Conservation (phyloP, 352 stramenopile species). For the Phytopythium boreale region DNA sequence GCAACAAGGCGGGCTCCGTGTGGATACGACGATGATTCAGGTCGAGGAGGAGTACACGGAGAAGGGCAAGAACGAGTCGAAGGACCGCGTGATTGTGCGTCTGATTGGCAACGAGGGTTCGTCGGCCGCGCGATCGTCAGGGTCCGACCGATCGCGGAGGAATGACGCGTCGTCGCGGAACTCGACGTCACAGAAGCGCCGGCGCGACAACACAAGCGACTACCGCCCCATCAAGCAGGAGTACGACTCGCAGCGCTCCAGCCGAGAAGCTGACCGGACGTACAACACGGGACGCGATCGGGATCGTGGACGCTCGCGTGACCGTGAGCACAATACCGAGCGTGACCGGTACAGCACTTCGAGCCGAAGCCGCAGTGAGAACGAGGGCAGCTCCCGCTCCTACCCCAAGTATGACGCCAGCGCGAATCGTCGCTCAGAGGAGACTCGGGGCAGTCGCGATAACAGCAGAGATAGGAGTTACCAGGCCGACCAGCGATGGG, state of each 20-base stretch:
- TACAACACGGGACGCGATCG: constrained; percentile 14
- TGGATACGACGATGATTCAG: constrained; percentile 57
- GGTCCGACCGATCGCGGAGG: constrained; percentile 9
- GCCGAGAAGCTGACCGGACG: constrained; percentile 20
- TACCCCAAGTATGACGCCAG: neutral
- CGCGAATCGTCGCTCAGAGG: neutral
- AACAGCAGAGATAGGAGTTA: constrained; percentile 10
- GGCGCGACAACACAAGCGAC: constrained; percentile 16
- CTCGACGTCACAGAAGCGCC: constrained; percentile 10
- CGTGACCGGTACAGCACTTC: constrained; percentile 3
- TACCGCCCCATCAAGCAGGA: constrained; percentile 35
- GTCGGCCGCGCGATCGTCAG: constrained; percentile 2
- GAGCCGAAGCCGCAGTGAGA: neutral
- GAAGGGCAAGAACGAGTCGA: constrained; percentile 61
- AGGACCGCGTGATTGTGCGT: constrained; percentile 35
- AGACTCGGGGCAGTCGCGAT: constrained; percentile 4
- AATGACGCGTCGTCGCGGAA: constrained; percentile 5
- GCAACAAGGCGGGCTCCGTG: constrained; percentile 58
- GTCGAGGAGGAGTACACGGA: constrained; percentile 65
- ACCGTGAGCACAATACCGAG: constrained; percentile 7
- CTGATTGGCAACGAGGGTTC: constrained; percentile 21
- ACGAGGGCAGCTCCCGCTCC: neutral
- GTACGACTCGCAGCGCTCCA: constrained; percentile 12
- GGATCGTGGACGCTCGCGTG: constrained; percentile 10
- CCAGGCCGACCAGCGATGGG: constrained; percentile 9